These are phyloP conservation scores for Singerocomus rubriflavus DNA, from an alignment of 1,284 basidiomycete species.

Conservation along the genomic window DNA sequence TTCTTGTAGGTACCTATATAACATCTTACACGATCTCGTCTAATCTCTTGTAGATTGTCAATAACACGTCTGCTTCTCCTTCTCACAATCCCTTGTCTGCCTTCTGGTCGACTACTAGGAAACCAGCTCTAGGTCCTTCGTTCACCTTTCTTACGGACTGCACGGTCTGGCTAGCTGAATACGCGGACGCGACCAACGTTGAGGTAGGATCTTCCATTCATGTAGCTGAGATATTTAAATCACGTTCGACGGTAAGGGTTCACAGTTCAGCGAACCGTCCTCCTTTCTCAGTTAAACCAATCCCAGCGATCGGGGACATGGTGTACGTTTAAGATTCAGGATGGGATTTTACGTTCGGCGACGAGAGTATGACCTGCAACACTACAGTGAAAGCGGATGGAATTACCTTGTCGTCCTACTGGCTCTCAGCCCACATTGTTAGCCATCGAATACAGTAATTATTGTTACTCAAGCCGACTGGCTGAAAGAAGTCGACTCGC, in stretches of 20 bases:
- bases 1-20: slow-evolving; percentile 44
- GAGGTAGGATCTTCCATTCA: slow-evolving; percentile 25
- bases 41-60: slow-evolving; percentile 39
- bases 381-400: not conserved
- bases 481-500: too few relatives aligned
- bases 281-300: not conserved
- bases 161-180: slow-evolving; percentile 60
- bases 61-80: slow-evolving; percentile 39
- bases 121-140: slow-evolving; percentile 71
- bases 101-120: slow-evolving; percentile 44
- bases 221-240: slow-evolving; percentile 42
- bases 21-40: not conserved
- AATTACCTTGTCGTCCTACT: too few relatives aligned
- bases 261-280: not conserved
- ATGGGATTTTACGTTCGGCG: slow-evolving; percentile 23
- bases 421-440: too few relatives aligned
- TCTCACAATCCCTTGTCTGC: slow-evolving; percentile 38
- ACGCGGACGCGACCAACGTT: slow-evolving; percentile 4
- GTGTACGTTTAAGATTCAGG: slow-evolving; percentile 35
- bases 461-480: too few relatives aligned
- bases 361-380: not conserved
- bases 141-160: slow-evolving; percentile 70
- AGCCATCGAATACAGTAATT: too few relatives aligned
- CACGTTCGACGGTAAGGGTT: slow-evolving; percentile 44
- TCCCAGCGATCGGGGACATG: slow-evolving; percentile 39